Percentiles rank a stretch among this genome's conserved stretches.
Conservation (phyloP, 805 yeast genomes). For the Starmerella apis region DNA sequence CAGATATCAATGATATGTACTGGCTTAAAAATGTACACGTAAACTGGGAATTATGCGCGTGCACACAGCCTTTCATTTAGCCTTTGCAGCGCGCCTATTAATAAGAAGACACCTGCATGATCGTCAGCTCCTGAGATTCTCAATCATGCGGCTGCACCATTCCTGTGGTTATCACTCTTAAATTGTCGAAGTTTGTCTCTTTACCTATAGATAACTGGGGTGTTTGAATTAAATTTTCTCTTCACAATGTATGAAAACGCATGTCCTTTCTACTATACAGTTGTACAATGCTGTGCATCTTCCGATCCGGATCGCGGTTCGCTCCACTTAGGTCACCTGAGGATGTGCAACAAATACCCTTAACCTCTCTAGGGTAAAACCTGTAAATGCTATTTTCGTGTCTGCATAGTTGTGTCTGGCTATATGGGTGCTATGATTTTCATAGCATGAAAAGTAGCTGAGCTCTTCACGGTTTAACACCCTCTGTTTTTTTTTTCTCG, state of each 20-base stretch:
- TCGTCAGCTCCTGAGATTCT: neutral
- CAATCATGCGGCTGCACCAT: no score
- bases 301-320: neutral
- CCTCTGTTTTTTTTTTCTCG: no score
- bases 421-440: no score
- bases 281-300: no score
- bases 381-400: neutral
- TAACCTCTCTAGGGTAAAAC: neutral
- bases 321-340: neutral
- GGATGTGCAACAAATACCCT: neutral
- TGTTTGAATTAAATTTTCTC: no score
- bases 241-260: no score
- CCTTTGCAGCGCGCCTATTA: constrained; percentile 7
- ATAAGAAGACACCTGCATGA: constrained; percentile 4
- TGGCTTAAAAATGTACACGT: constrained; percentile 8
- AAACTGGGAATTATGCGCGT: constrained; percentile 2
- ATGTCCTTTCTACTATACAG: no score
- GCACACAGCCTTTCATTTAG: constrained; percentile 4
- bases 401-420: neutral
- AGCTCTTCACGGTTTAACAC: no score
- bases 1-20: neutral
- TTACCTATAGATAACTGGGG: no score
- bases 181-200: no score
- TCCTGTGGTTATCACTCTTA: no score
- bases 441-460: no score